These are phyloP conservation scores for Castanea mollissima DNA, from an alignment of 306 rosid genomes.

Conservation along the genomic window DNA sequence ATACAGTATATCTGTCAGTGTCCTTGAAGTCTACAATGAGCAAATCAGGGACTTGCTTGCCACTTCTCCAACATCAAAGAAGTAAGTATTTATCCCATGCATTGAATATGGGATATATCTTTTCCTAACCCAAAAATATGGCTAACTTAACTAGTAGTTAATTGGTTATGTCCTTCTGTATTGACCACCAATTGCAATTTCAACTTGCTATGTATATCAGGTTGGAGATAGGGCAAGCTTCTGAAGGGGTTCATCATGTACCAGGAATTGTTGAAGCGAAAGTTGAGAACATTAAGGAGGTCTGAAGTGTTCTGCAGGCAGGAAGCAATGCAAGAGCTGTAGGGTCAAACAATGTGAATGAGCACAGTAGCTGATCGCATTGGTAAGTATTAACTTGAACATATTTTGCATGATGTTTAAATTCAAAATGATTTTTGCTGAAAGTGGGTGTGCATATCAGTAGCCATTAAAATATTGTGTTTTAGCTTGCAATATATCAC, in stretches of 20 bases:
- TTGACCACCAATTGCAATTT: not conserved
- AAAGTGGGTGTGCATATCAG: not conserved
- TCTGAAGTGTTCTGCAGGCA: constrained; percentile 65
- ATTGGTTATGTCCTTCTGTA: not conserved
- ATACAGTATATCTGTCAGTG: constrained; percentile 72
- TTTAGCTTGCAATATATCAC: not conserved
- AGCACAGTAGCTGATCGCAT: constrained; percentile 91
- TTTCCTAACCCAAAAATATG: not conserved
- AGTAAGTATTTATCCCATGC: constrained; percentile 40
- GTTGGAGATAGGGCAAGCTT: constrained; percentile 81
- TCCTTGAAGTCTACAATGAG: constrained; percentile 90
- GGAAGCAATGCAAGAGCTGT: constrained; percentile 87
- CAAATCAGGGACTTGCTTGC: constrained; percentile 83
- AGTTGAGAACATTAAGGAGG: constrained; percentile 58
- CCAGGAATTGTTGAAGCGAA: constrained; percentile 80
- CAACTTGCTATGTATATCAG: constrained; percentile 31
- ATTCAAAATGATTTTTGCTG: not conserved
- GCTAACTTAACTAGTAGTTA: not conserved
- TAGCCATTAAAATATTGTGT: not conserved
- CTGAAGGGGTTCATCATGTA: constrained; percentile 78
- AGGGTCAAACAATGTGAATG: constrained; percentile 80
- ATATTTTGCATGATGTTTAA: not conserved
- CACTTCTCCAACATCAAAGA: constrained; percentile 58
- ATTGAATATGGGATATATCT: constrained; percentile 3
- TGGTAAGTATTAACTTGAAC: constrained; percentile 36